A percentile compares a stretch with the other conserved stretches of the same genome.
phyloP scores from a whole-genome alignment of 2,329 filamentous ascomycete species.

The Alternaria incomplexa region DNA sequence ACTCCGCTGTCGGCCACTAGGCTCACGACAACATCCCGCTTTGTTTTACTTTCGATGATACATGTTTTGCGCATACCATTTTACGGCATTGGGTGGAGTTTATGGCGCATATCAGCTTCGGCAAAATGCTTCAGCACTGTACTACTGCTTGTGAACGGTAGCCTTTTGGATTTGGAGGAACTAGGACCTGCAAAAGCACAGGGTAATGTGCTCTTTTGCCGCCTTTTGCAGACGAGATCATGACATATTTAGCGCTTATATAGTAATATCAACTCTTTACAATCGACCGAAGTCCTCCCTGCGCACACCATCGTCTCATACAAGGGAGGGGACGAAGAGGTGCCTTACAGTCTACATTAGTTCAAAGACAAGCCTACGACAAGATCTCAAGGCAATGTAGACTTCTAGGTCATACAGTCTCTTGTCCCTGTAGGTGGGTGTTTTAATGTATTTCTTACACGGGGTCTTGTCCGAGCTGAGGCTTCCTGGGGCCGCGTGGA shows the following conservation, averaged over 20 bases:
- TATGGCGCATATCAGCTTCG: slow-evolving; percentile 6
- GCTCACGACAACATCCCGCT: not conserved
- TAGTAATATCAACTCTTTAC: slow-evolving; percentile 20
- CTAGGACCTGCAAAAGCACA: not conserved
- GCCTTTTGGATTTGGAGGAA: not conserved
- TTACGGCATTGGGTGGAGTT: slow-evolving; percentile 18
- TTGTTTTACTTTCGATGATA: slow-evolving; percentile 1
- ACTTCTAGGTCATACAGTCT: not conserved
- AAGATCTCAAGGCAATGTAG: not conserved
- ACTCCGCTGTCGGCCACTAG: slow-evolving; percentile 44
- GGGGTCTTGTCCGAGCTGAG: not conserved
- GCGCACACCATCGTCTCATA: not conserved
- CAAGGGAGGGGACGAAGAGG: not conserved
- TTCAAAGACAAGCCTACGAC: not conserved
- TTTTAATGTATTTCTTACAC: not conserved
- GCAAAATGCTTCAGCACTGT: slow-evolving; percentile 1
- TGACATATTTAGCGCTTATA: slow-evolving; percentile 13
- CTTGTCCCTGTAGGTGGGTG: not conserved
- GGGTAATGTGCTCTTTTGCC: not conserved
- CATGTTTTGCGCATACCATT: slow-evolving; percentile 7
- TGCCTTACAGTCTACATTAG: not conserved
- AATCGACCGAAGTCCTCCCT: not conserved
- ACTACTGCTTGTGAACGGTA: not conserved
- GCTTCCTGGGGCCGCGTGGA: not conserved
- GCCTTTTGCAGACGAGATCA: slow-evolving; percentile 1